Conservation (phyloP, 2,329 filamentous ascomycete species). For the Fusarium mexicanum region DNA sequence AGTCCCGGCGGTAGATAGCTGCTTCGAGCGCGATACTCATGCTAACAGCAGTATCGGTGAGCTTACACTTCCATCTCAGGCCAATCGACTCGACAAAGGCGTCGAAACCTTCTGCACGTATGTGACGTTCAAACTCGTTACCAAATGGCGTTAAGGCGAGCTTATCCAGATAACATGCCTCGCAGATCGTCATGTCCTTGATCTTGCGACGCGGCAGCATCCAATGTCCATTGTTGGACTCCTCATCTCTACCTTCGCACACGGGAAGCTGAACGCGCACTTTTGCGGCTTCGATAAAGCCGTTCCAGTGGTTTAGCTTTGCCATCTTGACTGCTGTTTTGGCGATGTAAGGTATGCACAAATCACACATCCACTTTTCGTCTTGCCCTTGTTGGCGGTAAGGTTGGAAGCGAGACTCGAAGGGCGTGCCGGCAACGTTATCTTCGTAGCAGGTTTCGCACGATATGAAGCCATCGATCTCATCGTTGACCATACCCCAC, state of each 20-base stretch:
- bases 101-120: conserved; percentile 34
- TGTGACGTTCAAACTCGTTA: conserved; percentile 40
- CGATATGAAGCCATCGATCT: conserved; percentile 47
- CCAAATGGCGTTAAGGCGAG: conserved; percentile 45
- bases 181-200: conserved; percentile 45
- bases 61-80: conserved; percentile 39
- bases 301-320: conserved; percentile 44
- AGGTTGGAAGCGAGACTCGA: conserved; percentile 46
- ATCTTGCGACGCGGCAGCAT: conserved; percentile 38
- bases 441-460: conserved; percentile 54
- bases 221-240: conserved; percentile 42
- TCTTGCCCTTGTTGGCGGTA: conserved; percentile 37
- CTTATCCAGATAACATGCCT: conserved; percentile 49
- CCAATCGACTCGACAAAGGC: conserved; percentile 36
- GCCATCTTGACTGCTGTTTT: conserved; percentile 31
- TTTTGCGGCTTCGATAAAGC: conserved; percentile 39
- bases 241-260: conserved; percentile 44
- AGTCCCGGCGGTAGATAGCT: conserved; percentile 41
- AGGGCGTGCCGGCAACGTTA: conserved; percentile 39
- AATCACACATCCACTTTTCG: conserved; percentile 49
- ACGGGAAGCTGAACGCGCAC: conserved; percentile 38
- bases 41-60: conserved; percentile 34
- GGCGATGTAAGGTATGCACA: conserved; percentile 41
- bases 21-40: conserved; percentile 41
- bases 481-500: conserved; percentile 43